Base-by-base conservation (phyloP, 208 protist species). In the Novymonas esmeraldas region DNA sequence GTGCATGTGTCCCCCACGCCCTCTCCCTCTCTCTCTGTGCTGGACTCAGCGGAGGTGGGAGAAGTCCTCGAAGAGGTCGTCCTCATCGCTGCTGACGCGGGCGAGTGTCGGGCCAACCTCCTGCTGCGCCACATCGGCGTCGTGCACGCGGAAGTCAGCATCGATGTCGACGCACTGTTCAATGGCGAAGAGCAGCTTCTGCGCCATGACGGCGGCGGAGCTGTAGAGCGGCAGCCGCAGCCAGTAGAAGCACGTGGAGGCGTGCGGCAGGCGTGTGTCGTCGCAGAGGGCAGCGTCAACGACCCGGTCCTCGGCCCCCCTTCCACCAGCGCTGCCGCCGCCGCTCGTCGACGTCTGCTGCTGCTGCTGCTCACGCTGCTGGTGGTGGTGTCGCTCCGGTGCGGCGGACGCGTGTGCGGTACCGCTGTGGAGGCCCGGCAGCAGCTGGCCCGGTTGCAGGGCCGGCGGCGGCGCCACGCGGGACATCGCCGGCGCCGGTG, bases 221-320 rank as follows among this genome's bases (percentile, higher is more conserved):
- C 84, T 90, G 81, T 99, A 99, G 16, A 75, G 54, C 22, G 98
- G 97, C 44, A 99, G 78, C 0, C 89, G 89, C 20, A 98, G 82
- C 71, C 85, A 97, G 67, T 98, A 99, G 79, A 99, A 99, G 78
- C 98, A 99, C 46, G 98, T 99, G 22, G 92, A 92, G 29, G 93
- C 89, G 44, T 98, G 85, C 22, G 97, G 96, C 16, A 99, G 81
- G n/a, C 95, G 79, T 33, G 84, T 65, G 78, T 98, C 95, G 41
- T 92, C 84, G 46, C 55, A 71, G 28, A 64, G 22, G 11, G 24
- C 28, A 26, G 5, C 13, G 33, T 55, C 39, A 29, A 44, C 45
- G 6, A n/a, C n/a, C n/a, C 10, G 31, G 20, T 50, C 63, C 5
- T 64, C 44, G 6, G 13, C 20, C 1, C 41, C 3, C 6, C n/a